phyloP scores from a whole-genome alignment of 352 stramenopile genomes.

The Hyaloperonospora brassicae region DNA sequence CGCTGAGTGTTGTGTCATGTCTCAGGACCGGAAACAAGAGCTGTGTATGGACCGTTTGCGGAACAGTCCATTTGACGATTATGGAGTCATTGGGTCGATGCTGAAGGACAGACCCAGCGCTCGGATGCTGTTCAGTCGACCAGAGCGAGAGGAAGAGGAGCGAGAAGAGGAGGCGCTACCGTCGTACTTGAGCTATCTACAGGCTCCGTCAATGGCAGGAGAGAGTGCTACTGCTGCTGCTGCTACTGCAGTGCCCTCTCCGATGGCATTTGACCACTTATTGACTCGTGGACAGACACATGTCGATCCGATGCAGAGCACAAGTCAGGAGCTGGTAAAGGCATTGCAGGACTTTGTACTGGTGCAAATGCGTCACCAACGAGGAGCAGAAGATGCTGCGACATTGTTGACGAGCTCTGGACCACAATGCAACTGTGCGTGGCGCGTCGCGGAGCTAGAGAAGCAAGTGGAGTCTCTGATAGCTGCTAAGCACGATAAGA shows the following conservation, averaged over 20 bases:
- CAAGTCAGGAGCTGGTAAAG: constrained; percentile 39
- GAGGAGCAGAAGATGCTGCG: not conserved
- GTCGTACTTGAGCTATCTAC: constrained; percentile 66
- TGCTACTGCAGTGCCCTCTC: not conserved
- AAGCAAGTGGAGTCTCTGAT: constrained; percentile 41
- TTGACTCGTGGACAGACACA: not conserved
- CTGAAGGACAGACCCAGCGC: constrained; percentile 17
- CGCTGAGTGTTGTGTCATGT: not conserved
- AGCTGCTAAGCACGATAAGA: constrained; percentile 4
- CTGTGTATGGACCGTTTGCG: constrained; percentile 5
- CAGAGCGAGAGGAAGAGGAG: constrained; percentile 57
- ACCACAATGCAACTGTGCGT: constrained; percentile 34
- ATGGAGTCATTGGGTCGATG: constrained; percentile 41
- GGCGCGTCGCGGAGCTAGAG: constrained; percentile 50
- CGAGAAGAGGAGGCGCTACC: constrained; percentile 60
- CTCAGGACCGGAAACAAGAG: constrained; percentile 6
- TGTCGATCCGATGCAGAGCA: constrained; percentile 27
- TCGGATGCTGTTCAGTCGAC: constrained; percentile 48
- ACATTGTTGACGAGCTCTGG: not conserved
- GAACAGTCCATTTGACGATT: constrained; percentile 7
- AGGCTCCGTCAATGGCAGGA: constrained; percentile 21
- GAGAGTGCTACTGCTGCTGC: constrained; percentile 3
- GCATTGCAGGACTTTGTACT: constrained; percentile 51
- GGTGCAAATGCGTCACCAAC: constrained; percentile 33
- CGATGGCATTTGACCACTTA: constrained; percentile 3